Evolutionary conservation across 331 rosid genomes (phyloP).

Genomic region (Cydonia oblonga): DNA sequence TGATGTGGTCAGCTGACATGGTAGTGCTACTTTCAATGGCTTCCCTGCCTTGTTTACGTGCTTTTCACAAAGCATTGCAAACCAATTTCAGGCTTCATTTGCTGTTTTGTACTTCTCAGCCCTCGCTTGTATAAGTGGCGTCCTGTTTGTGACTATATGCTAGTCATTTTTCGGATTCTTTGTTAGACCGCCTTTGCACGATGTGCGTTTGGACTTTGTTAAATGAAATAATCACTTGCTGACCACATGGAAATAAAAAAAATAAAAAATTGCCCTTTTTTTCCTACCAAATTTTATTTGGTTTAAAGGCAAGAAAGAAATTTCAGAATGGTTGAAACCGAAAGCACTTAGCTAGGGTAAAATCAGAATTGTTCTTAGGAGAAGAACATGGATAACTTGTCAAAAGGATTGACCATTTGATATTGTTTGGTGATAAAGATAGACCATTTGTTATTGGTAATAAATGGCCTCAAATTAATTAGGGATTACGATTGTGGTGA

Average conservation of each 20-base stretch:
- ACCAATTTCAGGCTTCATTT: constrained; percentile 13
- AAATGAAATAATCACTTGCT: not conserved
- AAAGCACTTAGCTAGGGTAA: not conserved
- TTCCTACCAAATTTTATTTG: constrained; percentile 10
- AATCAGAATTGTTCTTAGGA: not conserved
- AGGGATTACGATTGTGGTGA: constrained; percentile 21
- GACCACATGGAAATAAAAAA: not conserved
- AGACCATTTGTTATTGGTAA: not conserved
- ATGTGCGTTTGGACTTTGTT: not conserved
- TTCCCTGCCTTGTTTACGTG: constrained; percentile 27
- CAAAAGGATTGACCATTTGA: constrained; percentile 4
- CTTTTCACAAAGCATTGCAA: constrained; percentile 31
- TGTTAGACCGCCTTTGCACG: not conserved
- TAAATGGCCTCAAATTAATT: not conserved
- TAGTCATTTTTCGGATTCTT: not conserved
- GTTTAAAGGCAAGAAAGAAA: not conserved
- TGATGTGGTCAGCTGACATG: constrained; percentile 17
- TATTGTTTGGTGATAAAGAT: constrained; percentile 4
- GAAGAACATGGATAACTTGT: not conserved
- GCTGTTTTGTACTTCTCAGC: not conserved
- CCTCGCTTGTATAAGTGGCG: not conserved
- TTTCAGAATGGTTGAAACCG: not conserved
- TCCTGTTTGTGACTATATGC: not conserved
- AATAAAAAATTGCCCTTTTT: not conserved
- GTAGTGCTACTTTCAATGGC: constrained; percentile 40